Evolutionary conservation across 2,329 filamentous ascomycete genomes (phyloP).

Genomic region (Neurospora sp.): DNA sequence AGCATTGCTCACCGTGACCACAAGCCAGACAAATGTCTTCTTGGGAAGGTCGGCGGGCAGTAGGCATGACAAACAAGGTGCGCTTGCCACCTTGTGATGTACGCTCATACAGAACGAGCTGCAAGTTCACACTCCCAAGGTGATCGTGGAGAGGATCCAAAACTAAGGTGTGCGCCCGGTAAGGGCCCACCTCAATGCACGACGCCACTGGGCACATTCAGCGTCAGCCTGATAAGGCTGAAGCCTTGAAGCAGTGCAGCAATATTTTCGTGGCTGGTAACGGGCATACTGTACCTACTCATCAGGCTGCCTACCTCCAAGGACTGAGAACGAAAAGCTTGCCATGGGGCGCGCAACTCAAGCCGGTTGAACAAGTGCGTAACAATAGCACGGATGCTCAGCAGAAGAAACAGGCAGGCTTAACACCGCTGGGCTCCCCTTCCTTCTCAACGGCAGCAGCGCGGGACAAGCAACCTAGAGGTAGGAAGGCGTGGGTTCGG

Average conservation of each 20-base stretch:
- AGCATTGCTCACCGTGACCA: not conserved
- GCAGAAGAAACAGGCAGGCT: not conserved
- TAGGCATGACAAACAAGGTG: not conserved
- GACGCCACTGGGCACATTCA: not conserved
- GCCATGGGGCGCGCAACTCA: not conserved
- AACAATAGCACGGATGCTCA: not conserved
- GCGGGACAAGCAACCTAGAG: not conserved
- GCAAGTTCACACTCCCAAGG: not conserved
- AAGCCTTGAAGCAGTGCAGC: not conserved
- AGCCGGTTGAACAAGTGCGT: not conserved
- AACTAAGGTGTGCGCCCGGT: not conserved
- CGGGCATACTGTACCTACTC: not conserved
- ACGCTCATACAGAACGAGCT: not conserved
- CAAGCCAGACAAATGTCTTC: not conserved
- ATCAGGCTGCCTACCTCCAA: not conserved
- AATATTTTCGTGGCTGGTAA: not conserved
- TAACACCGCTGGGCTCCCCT: not conserved
- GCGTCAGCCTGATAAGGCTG: not conserved
- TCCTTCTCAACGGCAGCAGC: not conserved
- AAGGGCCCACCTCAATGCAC: not conserved
- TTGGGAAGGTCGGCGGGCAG: not conserved
- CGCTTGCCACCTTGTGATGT: not conserved
- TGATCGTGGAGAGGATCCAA: not conserved
- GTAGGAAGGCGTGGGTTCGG: not conserved
- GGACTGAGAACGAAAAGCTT: not conserved